These are phyloP conservation scores for Trapa incisa DNA, from an alignment of 345 rosid species.

Conservation along the genomic window DNA sequence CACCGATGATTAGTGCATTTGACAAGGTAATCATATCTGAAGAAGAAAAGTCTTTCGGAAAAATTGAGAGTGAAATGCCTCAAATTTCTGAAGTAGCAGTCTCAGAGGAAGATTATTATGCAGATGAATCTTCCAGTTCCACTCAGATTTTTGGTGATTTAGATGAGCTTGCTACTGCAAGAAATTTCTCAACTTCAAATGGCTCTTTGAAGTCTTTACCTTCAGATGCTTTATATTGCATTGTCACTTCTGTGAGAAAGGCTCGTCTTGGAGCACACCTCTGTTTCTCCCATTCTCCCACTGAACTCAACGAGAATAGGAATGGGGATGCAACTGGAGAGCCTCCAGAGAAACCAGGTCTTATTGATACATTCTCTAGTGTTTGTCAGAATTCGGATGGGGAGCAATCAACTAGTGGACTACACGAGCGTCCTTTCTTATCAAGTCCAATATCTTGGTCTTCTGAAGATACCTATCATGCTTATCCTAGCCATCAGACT, in stretches of 20 bases:
- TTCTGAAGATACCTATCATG: constrained; percentile 32
- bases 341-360: constrained; percentile 14
- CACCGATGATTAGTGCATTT: not conserved
- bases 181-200: constrained; percentile 20
- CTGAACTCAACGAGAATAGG: constrained; percentile 24
- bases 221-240: constrained; percentile 16
- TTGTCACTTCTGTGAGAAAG: constrained; percentile 15
- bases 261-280: constrained; percentile 32
- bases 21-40: constrained; percentile 10
- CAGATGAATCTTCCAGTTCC: constrained; percentile 23
- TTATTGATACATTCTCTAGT: constrained; percentile 15
- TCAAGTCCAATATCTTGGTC: constrained; percentile 22
- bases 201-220: constrained; percentile 19
- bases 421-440: constrained; percentile 16
- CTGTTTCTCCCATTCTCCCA: constrained; percentile 15
- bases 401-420: constrained; percentile 27
- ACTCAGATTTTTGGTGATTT: constrained; percentile 44
- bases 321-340: constrained; percentile 27
- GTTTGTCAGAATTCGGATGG: constrained; percentile 16
- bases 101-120: constrained; percentile 12
- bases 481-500: constrained; percentile 15
- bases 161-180: constrained; percentile 40
- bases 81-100: not conserved
- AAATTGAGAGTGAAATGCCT: constrained; percentile 14
- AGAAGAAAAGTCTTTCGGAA: constrained; percentile 10